These are phyloP conservation scores for Phlegmacium glaucopus DNA, from an alignment of 768 basidiomycete genomes.

Conservation along the genomic window DNA sequence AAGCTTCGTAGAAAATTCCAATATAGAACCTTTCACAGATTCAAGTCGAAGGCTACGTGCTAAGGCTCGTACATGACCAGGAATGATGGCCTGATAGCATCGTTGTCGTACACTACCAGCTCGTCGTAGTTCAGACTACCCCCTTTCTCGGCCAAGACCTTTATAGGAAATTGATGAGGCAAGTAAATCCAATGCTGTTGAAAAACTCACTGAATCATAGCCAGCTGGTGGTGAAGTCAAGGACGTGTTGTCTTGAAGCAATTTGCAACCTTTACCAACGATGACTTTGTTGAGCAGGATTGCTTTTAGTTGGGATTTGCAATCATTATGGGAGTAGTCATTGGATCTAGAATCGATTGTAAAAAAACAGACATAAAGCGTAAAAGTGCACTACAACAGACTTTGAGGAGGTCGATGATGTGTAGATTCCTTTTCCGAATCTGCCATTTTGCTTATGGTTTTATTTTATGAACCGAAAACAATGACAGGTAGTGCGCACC, in stretches of 20 bases:
- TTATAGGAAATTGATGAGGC: neutral
- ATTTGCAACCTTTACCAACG: conserved; percentile 67
- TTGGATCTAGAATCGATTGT: conserved; percentile 42
- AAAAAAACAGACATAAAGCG: neutral
- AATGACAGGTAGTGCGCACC: conserved; percentile 33
- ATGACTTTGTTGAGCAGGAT: conserved; percentile 75
- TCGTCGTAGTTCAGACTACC: conserved; percentile 71
- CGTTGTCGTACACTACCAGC: conserved; percentile 65
- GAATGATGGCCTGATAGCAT: conserved; percentile 70
- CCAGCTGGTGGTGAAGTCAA: conserved; percentile 59
- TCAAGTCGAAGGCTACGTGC: neutral
- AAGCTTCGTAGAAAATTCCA: neutral
- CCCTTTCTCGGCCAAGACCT: conserved; percentile 70
- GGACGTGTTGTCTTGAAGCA: conserved; percentile 52
- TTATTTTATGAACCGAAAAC: neutral
- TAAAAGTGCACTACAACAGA: conserved; percentile 20
- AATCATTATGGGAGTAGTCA: conserved; percentile 64
- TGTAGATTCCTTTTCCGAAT: conserved; percentile 71
- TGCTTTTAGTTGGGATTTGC: conserved; percentile 52
- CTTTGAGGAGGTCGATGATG: conserved; percentile 79
- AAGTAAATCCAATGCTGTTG: neutral
- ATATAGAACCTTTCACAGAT: neutral
- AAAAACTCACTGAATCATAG: conserved; percentile 61
- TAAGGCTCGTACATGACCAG: conserved; percentile 65
- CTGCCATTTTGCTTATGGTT: conserved; percentile 27